A percentile compares a stretch with the other conserved stretches of the same genome.
phyloP scores from a whole-genome alignment of 257 asterid species.

The Solanum sitiens region DNA sequence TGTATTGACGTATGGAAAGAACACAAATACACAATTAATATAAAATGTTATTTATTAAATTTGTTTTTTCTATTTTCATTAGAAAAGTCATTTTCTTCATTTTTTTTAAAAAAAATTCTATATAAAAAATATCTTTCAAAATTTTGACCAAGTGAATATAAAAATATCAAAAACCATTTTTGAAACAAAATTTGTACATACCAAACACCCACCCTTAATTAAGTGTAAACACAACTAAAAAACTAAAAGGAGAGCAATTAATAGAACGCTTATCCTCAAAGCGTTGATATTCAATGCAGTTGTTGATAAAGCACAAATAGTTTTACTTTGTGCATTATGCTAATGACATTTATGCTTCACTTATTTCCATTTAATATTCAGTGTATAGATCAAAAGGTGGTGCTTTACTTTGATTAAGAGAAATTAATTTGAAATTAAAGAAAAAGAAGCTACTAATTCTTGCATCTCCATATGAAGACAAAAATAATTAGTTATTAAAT shows the following conservation, averaged over 20 bases:
- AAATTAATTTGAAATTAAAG: not conserved
- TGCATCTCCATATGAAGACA: not conserved
- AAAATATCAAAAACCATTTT: too few species aligned
- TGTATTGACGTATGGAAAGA: too few species aligned
- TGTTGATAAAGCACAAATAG: not conserved
- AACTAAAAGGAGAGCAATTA: not conserved
- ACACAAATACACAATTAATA: too few species aligned
- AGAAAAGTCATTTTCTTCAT: rapidly evolving
- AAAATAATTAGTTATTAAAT: not conserved
- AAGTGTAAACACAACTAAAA: not conserved
- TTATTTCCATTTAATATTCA: not conserved
- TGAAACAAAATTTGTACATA: too few species aligned
- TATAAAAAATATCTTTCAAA: too few species aligned
- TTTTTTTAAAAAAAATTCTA: too few species aligned
- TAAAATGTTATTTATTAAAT: too few species aligned
- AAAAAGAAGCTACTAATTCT: not conserved
- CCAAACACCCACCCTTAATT: not conserved
- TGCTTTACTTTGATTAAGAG: not conserved
- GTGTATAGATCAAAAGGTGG: not conserved
- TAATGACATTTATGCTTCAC: not conserved
- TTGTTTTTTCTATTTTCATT: too few species aligned
- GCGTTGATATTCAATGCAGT: not conserved
- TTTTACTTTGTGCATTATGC: not conserved
- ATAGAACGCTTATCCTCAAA: not conserved
- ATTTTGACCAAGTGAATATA: too few species aligned